Evolutionary conservation across 2,329 filamentous ascomycete species (phyloP).

Genomic region (Ophiobolus disseminans): DNA sequence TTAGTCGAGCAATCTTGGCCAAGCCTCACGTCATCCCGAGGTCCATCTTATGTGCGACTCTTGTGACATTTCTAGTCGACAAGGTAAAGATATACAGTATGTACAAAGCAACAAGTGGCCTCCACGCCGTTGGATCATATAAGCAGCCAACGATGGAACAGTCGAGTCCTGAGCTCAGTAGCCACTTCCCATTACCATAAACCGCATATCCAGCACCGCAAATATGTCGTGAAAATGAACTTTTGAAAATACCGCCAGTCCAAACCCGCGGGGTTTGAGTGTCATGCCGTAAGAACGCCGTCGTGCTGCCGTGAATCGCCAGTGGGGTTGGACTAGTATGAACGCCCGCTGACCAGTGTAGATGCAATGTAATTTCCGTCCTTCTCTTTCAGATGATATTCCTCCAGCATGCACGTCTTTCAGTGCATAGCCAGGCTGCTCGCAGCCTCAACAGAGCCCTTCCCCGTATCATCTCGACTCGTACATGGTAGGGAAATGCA

Average conservation of each 20-base stretch:
- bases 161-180: background rate
- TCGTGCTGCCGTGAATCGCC: slow-evolving; percentile 27
- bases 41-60: slow-evolving; percentile 15
- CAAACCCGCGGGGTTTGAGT: too few species aligned
- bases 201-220: too few species aligned
- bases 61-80: slow-evolving; percentile 18
- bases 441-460: slow-evolving; percentile 2
- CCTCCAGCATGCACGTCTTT: too few species aligned
- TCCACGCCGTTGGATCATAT: slow-evolving; percentile 15
- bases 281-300: too few species aligned
- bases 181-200: background rate
- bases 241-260: slow-evolving; percentile 35
- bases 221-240: slow-evolving; percentile 14
- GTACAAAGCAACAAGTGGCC: slow-evolving; percentile 26
- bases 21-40: slow-evolving; percentile 27
- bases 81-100: slow-evolving; percentile 30
- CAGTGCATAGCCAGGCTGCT: too few species aligned
- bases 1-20: slow-evolving; percentile 13
- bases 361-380: slow-evolving; percentile 3
- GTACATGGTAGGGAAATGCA: slow-evolving; percentile 88
- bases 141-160: slow-evolving; percentile 13
- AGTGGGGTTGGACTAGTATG: slow-evolving; percentile 12
- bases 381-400: too few species aligned
- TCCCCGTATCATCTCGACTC: slow-evolving; percentile 49
- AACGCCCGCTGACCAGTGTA: slow-evolving; percentile 39